Evolutionary conservation across 371 early-diverging fungal species (phyloP), one percentile per base, ranked within the genome.

Genomic region (Caulochytrium protostelioides): DNA sequence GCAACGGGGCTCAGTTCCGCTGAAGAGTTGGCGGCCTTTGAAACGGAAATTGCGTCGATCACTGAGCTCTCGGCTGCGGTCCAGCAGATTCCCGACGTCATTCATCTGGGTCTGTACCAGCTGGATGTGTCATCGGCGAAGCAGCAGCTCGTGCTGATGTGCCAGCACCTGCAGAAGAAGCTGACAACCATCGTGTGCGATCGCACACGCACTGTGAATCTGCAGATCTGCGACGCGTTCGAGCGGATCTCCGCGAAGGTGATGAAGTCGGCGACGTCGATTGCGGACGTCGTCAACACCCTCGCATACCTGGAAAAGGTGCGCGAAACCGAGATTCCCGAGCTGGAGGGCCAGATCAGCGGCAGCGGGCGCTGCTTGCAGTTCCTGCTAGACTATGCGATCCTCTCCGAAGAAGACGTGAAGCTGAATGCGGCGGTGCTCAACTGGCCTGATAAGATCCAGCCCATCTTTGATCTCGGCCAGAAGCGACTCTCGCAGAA

Each of bases 31-130:
- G n/a, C n/a, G n/a, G n/a, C n/a, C n/a, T n/a, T n/a, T n/a, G n/a
- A n/a, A n/a, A n/a, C n/a, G n/a, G 68, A 67, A 53, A 62, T 67
- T 36, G 57, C 60, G 46, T 59, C 56, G 38, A 46, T 67, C 7
- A 37, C 56, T 16, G 59, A 57, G 35, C 40, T 54, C 8, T 42
- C 57, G 12, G 59, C 58, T 19, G 64, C 65, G 28, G 62, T 67
- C 23, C 25, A 43, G 6, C 25, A 34, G 5, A 46, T 51, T 17
- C 61, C 68, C 1, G 53, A 55, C 1, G 48, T 55, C 19, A 52
- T 62, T 6, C 48, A 55, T 1, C 56, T 67, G 36, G 52, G 59
- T 34, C 34, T 67, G 47, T 57, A 63, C 6, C 52, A 54, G 21
- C 43, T 65, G 15, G 62, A 65, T 28, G 57, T 59, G 33, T 59